Base-by-base conservation (phyloP, 2,329 filamentous ascomycete species). In the Meredithiella fracta region DNA sequence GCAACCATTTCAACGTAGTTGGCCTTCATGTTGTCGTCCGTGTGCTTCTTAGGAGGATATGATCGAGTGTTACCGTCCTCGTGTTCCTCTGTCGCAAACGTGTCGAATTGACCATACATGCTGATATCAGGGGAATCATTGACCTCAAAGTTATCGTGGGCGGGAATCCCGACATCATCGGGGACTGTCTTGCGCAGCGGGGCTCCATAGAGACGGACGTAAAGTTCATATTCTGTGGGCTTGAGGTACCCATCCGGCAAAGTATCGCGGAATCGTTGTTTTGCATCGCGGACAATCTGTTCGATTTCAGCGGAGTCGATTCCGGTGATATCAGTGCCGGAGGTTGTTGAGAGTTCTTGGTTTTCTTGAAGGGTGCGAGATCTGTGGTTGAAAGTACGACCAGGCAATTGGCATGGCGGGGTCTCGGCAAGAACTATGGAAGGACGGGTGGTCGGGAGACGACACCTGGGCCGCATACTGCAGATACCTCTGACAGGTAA, bases 171-270 rank as follows among this genome's bases (percentile, higher is more conserved):
- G 3, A 80, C 73, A 66, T 84, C 78, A 57, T 82, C 80, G 1
- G 77, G 73, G 6, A 64, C 67, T 1, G 79, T 83, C 54, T 77
- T 74, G 44, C 81, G 74, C 59, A 86, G 65, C 1, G 89, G 87
- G 34, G 82, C 73, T 1, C 90, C 91, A 66, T 92, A 96, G 15
- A 94, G 70, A 60, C 88, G 76, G 64, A 85, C 80, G 67, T 94
- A 95, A 0, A 94, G 70, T 51, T 70, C 72, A 63, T 84, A 82
- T 66, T 95, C 89, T 54, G 84, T 77, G 1, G 75, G 73, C 34
- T 73, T 80, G 53, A 96, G 67, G 62, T 86, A 79, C 34, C 76
- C 81, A 31, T 80, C 77, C 0, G 90, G 90, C 23, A 96, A 68
- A 0, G 76, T 82, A 63, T 92, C 82, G 59, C 88, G 83, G 66